Evolutionary conservation across 805 yeast genomes (phyloP).

Genomic region (Lipomyces chichibuensis): DNA sequence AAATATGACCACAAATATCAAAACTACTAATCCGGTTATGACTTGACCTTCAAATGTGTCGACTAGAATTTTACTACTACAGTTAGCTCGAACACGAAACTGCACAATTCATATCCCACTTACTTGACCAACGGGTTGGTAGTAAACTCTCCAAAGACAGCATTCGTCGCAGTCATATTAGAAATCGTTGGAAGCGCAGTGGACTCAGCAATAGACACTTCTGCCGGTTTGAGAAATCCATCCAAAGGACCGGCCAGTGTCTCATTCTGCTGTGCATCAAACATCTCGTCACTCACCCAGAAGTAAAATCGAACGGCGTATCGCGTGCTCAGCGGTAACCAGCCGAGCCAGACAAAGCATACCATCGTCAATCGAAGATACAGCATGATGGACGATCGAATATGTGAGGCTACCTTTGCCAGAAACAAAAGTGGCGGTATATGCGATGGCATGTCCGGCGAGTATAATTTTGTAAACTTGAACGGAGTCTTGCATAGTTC

Average conservation of each 20-base stretch:
- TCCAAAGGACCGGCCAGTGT: slow-evolving; percentile 13
- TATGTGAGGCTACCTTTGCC: slow-evolving; percentile 44
- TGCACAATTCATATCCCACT: neutral
- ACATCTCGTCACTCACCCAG: slow-evolving; percentile 33
- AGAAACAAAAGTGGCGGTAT: slow-evolving; percentile 61
- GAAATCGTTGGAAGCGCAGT: neutral
- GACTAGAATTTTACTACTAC: slow-evolving; percentile 20
- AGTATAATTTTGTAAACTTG: slow-evolving; percentile 65
- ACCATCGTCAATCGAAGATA: slow-evolving; percentile 35
- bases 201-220: neutral
- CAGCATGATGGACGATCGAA: slow-evolving; percentile 28
- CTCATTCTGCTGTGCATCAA: slow-evolving; percentile 18
- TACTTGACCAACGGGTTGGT: slow-evolving; percentile 24
- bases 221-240: neutral
- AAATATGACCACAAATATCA: slow-evolving; percentile 49
- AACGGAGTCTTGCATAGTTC: slow-evolving; percentile 85
- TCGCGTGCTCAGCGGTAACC: slow-evolving; percentile 39
- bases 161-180: neutral
- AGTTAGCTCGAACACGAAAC: neutral
- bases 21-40: slow-evolving; percentile 38
- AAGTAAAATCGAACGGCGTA: slow-evolving; percentile 35
- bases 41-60: slow-evolving; percentile 42
- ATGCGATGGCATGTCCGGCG: slow-evolving; percentile 62
- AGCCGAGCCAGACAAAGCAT: slow-evolving; percentile 38
- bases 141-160: slow-evolving; percentile 15